Evolutionary conservation across 768 basidiomycete genomes (phyloP).

Genomic region (Collybiopsis luxurians): DNA sequence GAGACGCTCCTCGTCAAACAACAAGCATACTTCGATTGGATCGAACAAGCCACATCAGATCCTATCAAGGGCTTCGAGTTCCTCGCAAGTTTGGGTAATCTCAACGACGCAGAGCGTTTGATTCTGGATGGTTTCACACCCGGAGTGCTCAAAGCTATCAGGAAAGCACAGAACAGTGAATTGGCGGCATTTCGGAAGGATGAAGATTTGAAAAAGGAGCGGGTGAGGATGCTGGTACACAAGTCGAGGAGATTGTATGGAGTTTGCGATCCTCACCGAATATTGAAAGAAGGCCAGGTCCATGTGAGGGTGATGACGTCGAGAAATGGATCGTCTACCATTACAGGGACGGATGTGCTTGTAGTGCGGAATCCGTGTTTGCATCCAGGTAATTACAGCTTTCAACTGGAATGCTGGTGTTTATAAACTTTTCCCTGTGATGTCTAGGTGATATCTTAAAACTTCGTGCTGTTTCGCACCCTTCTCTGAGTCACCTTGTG

Average conservation of each 20-base stretch:
- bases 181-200: conserved; percentile 42
- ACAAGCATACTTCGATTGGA: conserved; percentile 57
- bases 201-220: conserved; percentile 45
- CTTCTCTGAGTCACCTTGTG: conserved; percentile 50
- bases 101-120: conserved; percentile 44
- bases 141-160: conserved; percentile 38
- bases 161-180: conserved; percentile 45
- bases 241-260: conserved; percentile 64
- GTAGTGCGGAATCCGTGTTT: conserved; percentile 70
- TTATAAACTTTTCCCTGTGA: too few species aligned
- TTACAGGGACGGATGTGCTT: conserved; percentile 58
- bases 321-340: conserved; percentile 50
- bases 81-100: conserved; percentile 42
- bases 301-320: conserved; percentile 55
- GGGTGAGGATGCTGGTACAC: conserved; percentile 58
- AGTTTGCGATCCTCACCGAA: conserved; percentile 63
- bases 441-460: conserved; percentile 68
- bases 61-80: conserved; percentile 54
- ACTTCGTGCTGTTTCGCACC: conserved; percentile 53
- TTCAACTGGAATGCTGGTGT: too few species aligned
- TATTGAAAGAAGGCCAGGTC: conserved; percentile 62
- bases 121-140: conserved; percentile 50
- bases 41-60: conserved; percentile 45
- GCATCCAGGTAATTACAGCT: conserved; percentile 71
- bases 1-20: conserved; percentile 56